These are phyloP conservation scores for Blastocystis sp. DNA, from an alignment of 352 stramenopile species.

Conservation along the genomic window DNA sequence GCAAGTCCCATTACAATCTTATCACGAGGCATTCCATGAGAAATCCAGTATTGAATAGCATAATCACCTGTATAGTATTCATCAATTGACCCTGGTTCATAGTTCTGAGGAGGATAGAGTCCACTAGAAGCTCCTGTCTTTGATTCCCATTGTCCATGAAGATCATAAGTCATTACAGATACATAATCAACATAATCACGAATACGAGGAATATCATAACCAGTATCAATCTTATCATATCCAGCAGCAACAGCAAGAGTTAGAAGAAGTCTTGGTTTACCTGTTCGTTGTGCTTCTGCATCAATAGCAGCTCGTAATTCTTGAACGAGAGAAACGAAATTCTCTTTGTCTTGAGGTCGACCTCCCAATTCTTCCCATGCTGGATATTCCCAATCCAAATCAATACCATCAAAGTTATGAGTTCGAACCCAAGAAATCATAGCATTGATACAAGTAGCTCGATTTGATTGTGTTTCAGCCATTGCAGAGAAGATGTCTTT, in stretches of 20 bases:
- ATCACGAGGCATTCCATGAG: constrained; percentile 24
- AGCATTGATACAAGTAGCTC: constrained; percentile 39
- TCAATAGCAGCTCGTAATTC: constrained; percentile 36
- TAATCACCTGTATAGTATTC: constrained; percentile 59
- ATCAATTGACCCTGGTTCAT: constrained; percentile 20
- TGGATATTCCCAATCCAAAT: constrained; percentile 51
- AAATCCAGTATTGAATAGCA: constrained; percentile 52
- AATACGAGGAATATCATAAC: constrained; percentile 24
- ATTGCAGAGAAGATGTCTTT: constrained; percentile 59
- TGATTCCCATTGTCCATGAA: constrained; percentile 52
- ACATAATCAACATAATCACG: constrained; percentile 19
- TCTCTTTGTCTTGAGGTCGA: constrained; percentile 40
- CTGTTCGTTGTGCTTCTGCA: constrained; percentile 28
- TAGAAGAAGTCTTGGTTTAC: constrained; percentile 32
- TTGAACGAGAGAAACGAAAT: constrained; percentile 17
- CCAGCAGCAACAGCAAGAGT: constrained; percentile 32
- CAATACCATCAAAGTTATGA: constrained; percentile 51
- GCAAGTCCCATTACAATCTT: constrained; percentile 56
- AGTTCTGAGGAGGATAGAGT: constrained; percentile 31
- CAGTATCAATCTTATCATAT: constrained; percentile 52
- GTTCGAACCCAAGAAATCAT: constrained; percentile 39
- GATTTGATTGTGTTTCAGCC: constrained; percentile 4
- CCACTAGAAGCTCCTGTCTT: constrained; percentile 35
- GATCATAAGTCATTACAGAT: constrained; percentile 47
- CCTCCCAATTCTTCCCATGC: constrained; percentile 15